Evolutionary conservation across 129 eudicot genomes (phyloP).

Genomic region (Lactuca sativa): DNA sequence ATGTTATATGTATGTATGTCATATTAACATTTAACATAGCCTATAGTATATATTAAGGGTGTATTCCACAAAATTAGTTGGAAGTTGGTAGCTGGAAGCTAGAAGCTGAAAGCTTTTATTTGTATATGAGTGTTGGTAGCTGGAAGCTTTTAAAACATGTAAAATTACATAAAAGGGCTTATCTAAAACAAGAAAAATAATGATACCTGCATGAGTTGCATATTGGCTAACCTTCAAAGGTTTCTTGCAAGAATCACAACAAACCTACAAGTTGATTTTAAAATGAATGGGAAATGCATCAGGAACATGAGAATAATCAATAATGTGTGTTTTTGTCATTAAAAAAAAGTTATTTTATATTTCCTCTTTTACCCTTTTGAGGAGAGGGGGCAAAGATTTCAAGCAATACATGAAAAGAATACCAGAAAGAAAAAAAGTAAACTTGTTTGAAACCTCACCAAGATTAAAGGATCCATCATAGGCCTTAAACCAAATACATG

Average conservation of each 20-base stretch:
- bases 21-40: slow-evolving; percentile 2
- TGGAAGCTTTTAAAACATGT: no score
- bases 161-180: no score
- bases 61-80: no score
- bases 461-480: slow-evolving; percentile 65
- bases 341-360: no score
- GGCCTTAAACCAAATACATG: slow-evolving; percentile 82
- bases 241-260: slow-evolving; percentile 83
- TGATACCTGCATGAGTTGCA: slow-evolving; percentile 73
- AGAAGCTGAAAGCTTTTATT: no score
- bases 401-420: slow-evolving; percentile 6
- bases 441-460: slow-evolving; percentile 53
- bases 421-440: slow-evolving; percentile 16
- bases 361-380: background rate
- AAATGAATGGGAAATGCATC: slow-evolving; percentile 2
- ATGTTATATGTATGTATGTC: background rate
- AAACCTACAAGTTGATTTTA: slow-evolving; percentile 51
- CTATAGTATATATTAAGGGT: background rate
- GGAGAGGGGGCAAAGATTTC: background rate
- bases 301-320: background rate
- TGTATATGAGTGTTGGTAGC: no score
- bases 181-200: background rate
- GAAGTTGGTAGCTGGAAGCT: no score
- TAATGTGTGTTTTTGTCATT: no score
- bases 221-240: slow-evolving; percentile 83